Conservation (phyloP, 495 filamentous ascomycete genomes). For the Bombardia bombarda region DNA sequence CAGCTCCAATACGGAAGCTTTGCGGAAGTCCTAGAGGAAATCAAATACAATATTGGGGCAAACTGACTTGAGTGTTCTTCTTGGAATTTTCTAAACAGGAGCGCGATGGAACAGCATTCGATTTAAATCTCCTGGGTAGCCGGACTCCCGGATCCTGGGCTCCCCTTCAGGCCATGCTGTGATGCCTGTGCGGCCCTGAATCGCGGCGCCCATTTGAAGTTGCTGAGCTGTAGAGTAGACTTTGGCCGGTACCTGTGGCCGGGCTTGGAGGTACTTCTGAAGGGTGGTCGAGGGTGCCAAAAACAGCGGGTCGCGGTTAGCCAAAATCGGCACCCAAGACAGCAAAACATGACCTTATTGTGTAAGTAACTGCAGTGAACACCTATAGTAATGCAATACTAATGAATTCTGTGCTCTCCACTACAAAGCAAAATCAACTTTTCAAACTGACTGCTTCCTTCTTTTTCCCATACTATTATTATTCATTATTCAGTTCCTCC, state of each 20-base stretch:
- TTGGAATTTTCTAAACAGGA: slow-evolving; percentile 7
- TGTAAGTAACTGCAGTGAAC: too few relatives aligned
- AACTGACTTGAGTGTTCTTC: slow-evolving; percentile 7
- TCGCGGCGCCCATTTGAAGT: slow-evolving; percentile 4
- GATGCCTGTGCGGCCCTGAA: slow-evolving; percentile 5
- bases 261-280: slow-evolving; percentile 1
- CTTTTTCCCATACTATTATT: too few relatives aligned
- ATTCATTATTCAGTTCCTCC: too few relatives aligned
- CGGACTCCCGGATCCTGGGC: slow-evolving; percentile 13
- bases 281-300: slow-evolving; percentile 7
- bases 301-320: neutral
- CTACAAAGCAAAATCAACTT: too few relatives aligned
- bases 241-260: slow-evolving; percentile 2
- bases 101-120: slow-evolving; percentile 7
- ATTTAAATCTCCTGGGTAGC: slow-evolving; percentile 8
- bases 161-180: slow-evolving; percentile 9
- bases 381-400: too few relatives aligned
- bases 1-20: slow-evolving; percentile 1
- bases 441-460: too few relatives aligned
- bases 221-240: neutral
- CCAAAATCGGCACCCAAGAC: neutral
- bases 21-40: slow-evolving; percentile 1
- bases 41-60: slow-evolving; percentile 4
- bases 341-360: too few relatives aligned
- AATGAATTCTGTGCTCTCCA: too few relatives aligned